phyloP scores from a whole-genome alignment of 257 asterid genomes.

The Solanum virginianum region DNA sequence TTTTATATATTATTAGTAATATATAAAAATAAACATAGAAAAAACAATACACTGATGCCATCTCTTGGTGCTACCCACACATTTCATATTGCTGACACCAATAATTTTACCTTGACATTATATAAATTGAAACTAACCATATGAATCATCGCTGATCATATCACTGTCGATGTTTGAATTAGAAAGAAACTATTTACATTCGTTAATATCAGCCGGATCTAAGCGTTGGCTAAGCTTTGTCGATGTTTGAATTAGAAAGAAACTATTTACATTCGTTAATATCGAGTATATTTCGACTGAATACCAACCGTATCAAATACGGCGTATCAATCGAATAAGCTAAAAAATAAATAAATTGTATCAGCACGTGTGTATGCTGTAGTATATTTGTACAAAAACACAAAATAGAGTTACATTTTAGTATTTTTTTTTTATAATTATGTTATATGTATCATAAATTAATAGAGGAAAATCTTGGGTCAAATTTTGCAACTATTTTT shows the following conservation, averaged over 20 bases:
- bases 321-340: background rate
- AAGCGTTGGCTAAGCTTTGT: too few species aligned
- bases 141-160: background rate
- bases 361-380: background rate
- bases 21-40: background rate
- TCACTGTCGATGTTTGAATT: background rate
- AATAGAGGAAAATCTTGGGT: background rate
- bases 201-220: background rate
- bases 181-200: background rate
- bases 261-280: background rate
- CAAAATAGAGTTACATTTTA: background rate
- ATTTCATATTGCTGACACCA: background rate
- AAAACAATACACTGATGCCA: background rate
- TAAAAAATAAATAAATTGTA: background rate
- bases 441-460: background rate
- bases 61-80: background rate
- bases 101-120: background rate
- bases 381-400: background rate
- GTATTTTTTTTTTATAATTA: background rate
- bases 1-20: background rate
- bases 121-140: background rate
- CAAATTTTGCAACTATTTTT: background rate
- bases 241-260: background rate
- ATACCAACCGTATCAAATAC: too few species aligned
- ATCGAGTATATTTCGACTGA: too few species aligned